Evolutionary conservation across 108 stramenopile genomes (phyloP).

Genomic region (Skeletonema potamos): DNA sequence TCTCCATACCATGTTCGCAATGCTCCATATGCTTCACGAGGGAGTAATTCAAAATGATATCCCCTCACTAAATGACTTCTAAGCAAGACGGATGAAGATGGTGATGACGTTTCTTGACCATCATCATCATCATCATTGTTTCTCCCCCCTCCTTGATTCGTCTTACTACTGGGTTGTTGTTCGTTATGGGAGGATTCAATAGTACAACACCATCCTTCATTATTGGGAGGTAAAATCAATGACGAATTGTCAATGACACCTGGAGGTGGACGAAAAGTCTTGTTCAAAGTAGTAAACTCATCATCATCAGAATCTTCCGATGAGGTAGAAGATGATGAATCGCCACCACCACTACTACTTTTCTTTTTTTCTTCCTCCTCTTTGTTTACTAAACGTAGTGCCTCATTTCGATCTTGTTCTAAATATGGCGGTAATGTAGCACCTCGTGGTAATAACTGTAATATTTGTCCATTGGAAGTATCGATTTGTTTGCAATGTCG

Average conservation of each 20-base stretch:
- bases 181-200: background rate
- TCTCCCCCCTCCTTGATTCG: background rate
- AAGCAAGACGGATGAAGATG: slow-evolving; percentile 6
- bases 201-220: slow-evolving; percentile 1
- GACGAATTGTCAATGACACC: slow-evolving; percentile 70
- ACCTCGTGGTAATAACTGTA: slow-evolving; percentile 23
- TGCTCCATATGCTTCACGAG: slow-evolving; percentile 76
- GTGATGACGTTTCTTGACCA: background rate
- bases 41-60: slow-evolving; percentile 80
- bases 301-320: slow-evolving; percentile 34
- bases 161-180: background rate
- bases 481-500: slow-evolving; percentile 2
- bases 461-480: slow-evolving; percentile 11
- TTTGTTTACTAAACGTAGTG: background rate
- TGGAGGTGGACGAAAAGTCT: slow-evolving; percentile 15
- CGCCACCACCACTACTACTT: background rate
- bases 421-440: slow-evolving; percentile 19
- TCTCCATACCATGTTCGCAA: slow-evolving; percentile 78
- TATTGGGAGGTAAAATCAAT: slow-evolving; percentile 32
- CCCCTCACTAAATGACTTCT: slow-evolving; percentile 69
- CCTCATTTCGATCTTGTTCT: slow-evolving; percentile 23
- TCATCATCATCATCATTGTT: background rate
- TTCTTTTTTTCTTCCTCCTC: slow-evolving; percentile 12
- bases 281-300: background rate
- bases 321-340: slow-evolving; percentile 14